Conservation (phyloP, 805 yeast species). For the Danielia oregonensis region DNA sequence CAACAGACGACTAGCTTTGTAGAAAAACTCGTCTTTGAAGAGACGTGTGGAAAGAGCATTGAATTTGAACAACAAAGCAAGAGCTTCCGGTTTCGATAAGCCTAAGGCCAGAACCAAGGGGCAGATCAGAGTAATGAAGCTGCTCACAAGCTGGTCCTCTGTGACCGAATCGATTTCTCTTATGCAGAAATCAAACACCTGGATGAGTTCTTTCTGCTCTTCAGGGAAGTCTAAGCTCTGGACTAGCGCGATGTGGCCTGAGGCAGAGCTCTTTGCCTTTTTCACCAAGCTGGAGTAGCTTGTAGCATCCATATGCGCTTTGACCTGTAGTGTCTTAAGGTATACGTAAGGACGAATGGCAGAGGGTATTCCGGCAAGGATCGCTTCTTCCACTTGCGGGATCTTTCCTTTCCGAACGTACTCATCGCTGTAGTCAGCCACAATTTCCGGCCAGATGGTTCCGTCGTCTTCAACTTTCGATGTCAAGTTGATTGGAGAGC, state of each 20-base stretch:
- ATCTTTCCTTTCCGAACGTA: slow-evolving; percentile 7
- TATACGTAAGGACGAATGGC: slow-evolving; percentile 29
- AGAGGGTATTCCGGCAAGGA: slow-evolving; percentile 29
- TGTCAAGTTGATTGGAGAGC: slow-evolving; percentile 5
- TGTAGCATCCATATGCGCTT: slow-evolving; percentile 23
- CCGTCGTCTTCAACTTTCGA: slow-evolving; percentile 4
- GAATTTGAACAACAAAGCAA: slow-evolving; percentile 33
- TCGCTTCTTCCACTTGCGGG: slow-evolving; percentile 11
- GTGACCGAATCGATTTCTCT: slow-evolving; percentile 12
- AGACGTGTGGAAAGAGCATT: slow-evolving; percentile 23
- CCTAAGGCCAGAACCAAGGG: slow-evolving; percentile 17
- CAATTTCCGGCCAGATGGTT: slow-evolving; percentile 18
- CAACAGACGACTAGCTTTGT: slow-evolving; percentile 32
- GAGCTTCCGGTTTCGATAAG: slow-evolving; percentile 23
- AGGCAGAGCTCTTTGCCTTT: slow-evolving; percentile 17
- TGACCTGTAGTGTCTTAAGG: slow-evolving; percentile 28
- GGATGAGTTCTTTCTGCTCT: slow-evolving; percentile 22
- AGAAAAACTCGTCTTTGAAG: slow-evolving; percentile 32
- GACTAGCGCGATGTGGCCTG: background rate
- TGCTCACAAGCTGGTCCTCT: slow-evolving; percentile 3
- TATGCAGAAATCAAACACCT: slow-evolving; percentile 30
- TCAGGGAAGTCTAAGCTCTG: background rate
- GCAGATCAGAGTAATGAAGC: slow-evolving; percentile 20
- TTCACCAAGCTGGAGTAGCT: slow-evolving; percentile 27
- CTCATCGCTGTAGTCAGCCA: slow-evolving; percentile 15